Evolutionary conservation across 441 rosid species (phyloP).

Genomic region (Daphne laureola): DNA sequence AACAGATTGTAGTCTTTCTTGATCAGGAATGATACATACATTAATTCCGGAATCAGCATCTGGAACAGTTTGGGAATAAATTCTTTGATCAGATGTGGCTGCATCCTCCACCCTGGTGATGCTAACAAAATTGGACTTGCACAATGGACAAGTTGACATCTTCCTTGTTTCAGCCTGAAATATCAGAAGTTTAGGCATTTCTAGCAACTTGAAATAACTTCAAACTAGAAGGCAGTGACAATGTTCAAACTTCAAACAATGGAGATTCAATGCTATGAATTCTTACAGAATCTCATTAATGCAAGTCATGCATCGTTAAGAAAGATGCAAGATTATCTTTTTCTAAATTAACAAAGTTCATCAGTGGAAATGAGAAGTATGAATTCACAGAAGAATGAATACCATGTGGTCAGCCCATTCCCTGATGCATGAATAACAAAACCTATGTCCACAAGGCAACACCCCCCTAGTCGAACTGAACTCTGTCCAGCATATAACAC

Average conservation of each 20-base stretch:
- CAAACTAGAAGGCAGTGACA: no score
- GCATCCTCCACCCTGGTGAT: conserved; percentile 77
- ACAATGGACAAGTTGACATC: conserved; percentile 73
- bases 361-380: conserved; percentile 5
- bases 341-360: background rate
- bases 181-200: conserved; percentile 4
- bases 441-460: conserved; percentile 92
- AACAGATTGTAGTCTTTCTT: conserved; percentile 28
- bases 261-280: background rate
- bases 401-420: conserved; percentile 83
- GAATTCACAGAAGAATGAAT: conserved; percentile 9
- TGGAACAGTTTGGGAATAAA: conserved; percentile 85
- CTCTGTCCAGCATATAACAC: conserved; percentile 92
- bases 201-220: conserved; percentile 3
- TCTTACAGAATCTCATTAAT: no score
- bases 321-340: no score
- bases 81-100: conserved; percentile 71
- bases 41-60: conserved; percentile 33
- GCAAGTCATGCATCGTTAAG: no score
- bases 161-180: conserved; percentile 54
- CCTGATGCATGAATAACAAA: conserved; percentile 88
- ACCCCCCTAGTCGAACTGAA: conserved; percentile 82
- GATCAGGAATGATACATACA: conserved; percentile 35
- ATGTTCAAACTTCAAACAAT: background rate
- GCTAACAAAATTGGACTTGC: conserved; percentile 62